Base-by-base conservation (phyloP, 225 moss, liverwort and hornwort genomes). In the Pseudisothecium myosuroides region DNA sequence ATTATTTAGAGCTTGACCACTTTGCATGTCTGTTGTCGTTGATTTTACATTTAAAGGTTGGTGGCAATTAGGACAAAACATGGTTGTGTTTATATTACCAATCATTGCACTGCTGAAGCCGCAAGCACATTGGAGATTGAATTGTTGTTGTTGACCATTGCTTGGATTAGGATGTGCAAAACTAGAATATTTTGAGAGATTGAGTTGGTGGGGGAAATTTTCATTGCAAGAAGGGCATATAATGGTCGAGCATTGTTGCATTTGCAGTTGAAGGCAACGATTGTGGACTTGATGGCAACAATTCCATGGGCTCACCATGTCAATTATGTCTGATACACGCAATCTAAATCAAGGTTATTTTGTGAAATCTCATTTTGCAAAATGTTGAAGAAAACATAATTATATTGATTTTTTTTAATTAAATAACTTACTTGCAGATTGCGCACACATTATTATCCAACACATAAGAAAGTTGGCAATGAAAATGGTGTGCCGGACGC, bases 381-480 rank as follows among this genome's bases (percentile, higher is more conserved):
- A 68, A 60, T 37, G 2, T 65, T 32, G 12, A 76, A 78, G 32
- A 65, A 83, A 26, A 63, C 28, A 59, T 17, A 37, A 20, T n/a
- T n/a, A n/a, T 86, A 80, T 52, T 17, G 7, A 22, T 61, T 36
- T 66, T 83, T 86, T 10, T 72, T 11, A 66, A 49, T 34, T 43
- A 32, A 85, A 59, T 20, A 43, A 86, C 88, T 91, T 90, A 94
- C 94, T 90, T 93, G 92, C 92, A 93, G 2, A 91, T 82, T 82
- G 72, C 84, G 56, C 94, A 94, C 7, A 82, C 29, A 49, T 77
- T 86, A 68, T 69, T 81, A 76, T 80, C 83, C n/a, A 89, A 52
- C 20, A 64, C 74, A 75, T 39, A 82, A 39, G 87, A 87, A 36
- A 92, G 85, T 59, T 92, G 90, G 41, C 86, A 88, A 80, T 93